Conservation (phyloP, 805 yeast genomes). For the Candida rishiriensis region DNA sequence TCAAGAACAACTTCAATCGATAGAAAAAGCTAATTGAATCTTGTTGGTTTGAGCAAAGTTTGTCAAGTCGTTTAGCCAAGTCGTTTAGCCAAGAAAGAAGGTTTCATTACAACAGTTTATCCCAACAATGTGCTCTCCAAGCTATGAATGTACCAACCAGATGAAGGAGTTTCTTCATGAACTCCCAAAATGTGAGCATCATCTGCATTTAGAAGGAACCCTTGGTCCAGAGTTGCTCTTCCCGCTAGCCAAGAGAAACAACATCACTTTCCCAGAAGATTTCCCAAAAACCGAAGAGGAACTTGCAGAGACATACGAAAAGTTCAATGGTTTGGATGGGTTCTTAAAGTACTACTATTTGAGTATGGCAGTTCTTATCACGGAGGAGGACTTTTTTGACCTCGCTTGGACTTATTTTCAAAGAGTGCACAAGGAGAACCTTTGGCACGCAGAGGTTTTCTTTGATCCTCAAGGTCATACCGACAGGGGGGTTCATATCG, state of each 20-base stretch:
- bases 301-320: slow-evolving; percentile 49
- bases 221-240: slow-evolving; percentile 65
- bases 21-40: too few species aligned
- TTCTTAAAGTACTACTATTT: slow-evolving; percentile 72
- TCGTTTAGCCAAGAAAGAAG: too few species aligned
- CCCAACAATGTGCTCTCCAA: not conserved
- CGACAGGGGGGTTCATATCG: slow-evolving; percentile 54
- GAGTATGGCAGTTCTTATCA: slow-evolving; percentile 65
- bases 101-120: too few species aligned
- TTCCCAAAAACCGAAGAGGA: slow-evolving; percentile 58
- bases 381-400: slow-evolving; percentile 66
- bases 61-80: too few species aligned
- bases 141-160: slow-evolving; percentile 26
- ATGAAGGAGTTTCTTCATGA: slow-evolving; percentile 51
- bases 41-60: too few species aligned
- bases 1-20: too few species aligned
- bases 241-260: slow-evolving; percentile 59
- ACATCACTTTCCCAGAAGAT: slow-evolving; percentile 50
- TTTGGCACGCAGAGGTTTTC: slow-evolving; percentile 65
- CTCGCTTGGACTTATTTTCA: slow-evolving; percentile 64
- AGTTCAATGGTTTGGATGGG: slow-evolving; percentile 65
- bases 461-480: slow-evolving; percentile 82
- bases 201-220: slow-evolving; percentile 77
- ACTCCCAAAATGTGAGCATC: slow-evolving; percentile 82
- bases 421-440: slow-evolving; percentile 51